These are phyloP conservation scores for Kwoniella dejecticola DNA, from an alignment of 768 basidiomycete genomes.

Conservation along the genomic window DNA sequence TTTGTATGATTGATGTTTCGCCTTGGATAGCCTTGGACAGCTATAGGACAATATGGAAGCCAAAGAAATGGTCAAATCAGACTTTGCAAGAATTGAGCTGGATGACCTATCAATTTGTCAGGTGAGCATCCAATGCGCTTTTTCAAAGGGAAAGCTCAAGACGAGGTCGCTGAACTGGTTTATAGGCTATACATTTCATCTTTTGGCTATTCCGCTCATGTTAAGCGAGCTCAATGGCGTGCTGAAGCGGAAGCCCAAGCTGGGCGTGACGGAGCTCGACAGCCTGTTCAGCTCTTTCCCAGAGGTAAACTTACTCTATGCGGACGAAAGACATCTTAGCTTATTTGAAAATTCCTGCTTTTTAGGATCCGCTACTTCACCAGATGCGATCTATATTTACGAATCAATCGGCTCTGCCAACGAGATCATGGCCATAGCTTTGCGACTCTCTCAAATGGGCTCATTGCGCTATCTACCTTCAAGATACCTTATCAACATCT, in stretches of 20 bases:
- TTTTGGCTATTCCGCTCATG: slow-evolving; percentile 49
- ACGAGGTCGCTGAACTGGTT: no score
- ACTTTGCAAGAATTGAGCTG: slow-evolving; percentile 37
- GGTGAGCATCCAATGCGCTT: no score
- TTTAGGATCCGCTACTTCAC: slow-evolving; percentile 41
- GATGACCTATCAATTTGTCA: slow-evolving; percentile 45
- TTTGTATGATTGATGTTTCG: slow-evolving; percentile 22
- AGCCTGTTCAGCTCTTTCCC: slow-evolving; percentile 42
- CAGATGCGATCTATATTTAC: slow-evolving; percentile 49
- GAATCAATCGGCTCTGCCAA: slow-evolving; percentile 51
- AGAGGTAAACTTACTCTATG: slow-evolving; percentile 45
- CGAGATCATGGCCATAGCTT: slow-evolving; percentile 44
- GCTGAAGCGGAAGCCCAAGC: slow-evolving; percentile 32
- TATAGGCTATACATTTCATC: slow-evolving; percentile 35
- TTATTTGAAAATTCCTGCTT: no score
- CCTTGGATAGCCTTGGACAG: slow-evolving; percentile 30
- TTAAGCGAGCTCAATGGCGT: slow-evolving; percentile 37
- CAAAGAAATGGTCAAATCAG: slow-evolving; percentile 30
- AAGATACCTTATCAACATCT: slow-evolving; percentile 51
- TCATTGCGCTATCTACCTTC: slow-evolving; percentile 43
- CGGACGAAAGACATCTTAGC: no score
- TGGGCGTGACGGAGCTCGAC: slow-evolving; percentile 11
- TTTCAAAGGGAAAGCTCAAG: no score
- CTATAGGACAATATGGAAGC: slow-evolving; percentile 34
- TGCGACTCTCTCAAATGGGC: slow-evolving; percentile 43